Conservation (phyloP, 2,329 filamentous ascomycete genomes). For the Graphilbum ipis-grandicollis region DNA sequence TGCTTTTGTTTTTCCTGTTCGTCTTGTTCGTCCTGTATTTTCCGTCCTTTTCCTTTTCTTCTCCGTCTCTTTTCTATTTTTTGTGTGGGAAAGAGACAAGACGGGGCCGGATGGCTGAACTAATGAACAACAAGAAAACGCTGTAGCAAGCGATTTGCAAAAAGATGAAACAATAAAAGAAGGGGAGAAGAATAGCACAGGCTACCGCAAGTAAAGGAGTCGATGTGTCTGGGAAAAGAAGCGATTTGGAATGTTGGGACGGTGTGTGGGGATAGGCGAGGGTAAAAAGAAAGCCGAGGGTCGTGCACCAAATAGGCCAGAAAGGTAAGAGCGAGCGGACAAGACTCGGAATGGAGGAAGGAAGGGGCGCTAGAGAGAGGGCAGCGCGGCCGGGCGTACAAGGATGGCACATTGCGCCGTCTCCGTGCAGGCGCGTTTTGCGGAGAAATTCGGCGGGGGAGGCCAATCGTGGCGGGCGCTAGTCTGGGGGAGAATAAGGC, state of each 20-base stretch:
- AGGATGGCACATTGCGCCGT: too few species aligned
- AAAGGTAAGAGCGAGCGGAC: slow-evolving; percentile 1
- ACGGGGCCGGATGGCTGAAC: too few species aligned
- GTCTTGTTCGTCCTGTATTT: too few species aligned
- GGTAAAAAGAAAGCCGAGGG: slow-evolving; percentile 5
- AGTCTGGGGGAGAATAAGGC: too few species aligned
- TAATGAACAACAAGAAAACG: too few species aligned
- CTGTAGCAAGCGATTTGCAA: background rate
- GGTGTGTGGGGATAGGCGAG: slow-evolving; percentile 9
- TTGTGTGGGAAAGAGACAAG: too few species aligned
- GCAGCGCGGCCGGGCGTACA: too few species aligned
- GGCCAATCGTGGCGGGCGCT: too few species aligned
- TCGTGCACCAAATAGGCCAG: background rate
- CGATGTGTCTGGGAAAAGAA: slow-evolving; percentile 1
- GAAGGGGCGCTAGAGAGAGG: background rate
- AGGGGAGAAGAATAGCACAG: background rate
- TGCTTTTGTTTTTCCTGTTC: too few species aligned
- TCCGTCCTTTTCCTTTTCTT: too few species aligned
- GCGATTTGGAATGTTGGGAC: slow-evolving; percentile 5
- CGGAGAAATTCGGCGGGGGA: slow-evolving; percentile 7
- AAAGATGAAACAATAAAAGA: background rate
- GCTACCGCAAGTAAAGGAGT: background rate
- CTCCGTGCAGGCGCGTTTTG: slow-evolving; percentile 1
- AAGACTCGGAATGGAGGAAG: background rate
- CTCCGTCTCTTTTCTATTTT: too few species aligned